Base-by-base conservation (phyloP, 2,329 filamentous ascomycete genomes). In the Claviceps sp. region DNA sequence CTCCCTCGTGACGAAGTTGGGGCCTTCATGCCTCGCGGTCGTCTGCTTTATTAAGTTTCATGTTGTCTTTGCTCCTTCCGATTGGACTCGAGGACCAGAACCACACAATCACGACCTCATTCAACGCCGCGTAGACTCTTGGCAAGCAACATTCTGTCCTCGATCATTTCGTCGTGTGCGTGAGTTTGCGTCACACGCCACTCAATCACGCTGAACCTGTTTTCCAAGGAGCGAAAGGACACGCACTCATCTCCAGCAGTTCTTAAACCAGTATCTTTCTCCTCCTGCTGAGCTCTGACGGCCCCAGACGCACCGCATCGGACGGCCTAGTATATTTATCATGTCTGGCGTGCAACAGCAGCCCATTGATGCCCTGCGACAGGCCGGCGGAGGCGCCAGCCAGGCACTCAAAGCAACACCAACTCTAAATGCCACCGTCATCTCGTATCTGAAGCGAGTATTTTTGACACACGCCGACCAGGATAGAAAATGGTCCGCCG, bases 371-470 rank as follows among this genome's bases (percentile, higher is more conserved):
- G 59, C 69, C 30, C 48, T 66, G 49, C 66, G 64, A 53, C 72
- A 74, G 55, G 73, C 73, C 11, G 75, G 74, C 52, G 75, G 74
- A 55, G 74, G 73, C 43, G 68, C 70, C 34, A 71, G 69, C 57
- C 69, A 68, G 43, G 64, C 69, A 48, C 60, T 68, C 22, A 69
- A 67, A 52, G 62, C 61, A 43, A 64, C 78, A 58, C 60, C 67
- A 41, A 63, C 68, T 22, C 54, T 80, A 44, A 69, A 70, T 56
- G 58, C 66, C 4, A 59, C 67, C 6, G 58, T 74, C 34, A 57
- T 73, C 40, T 57, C 62, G 7, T 70, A 76, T 51, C 65, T 80
- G 17, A 66, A 70, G 57, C 68, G 65, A 52, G 67, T 79, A 50
- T 80, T 74, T 62, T 60, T 68, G 41, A 60, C 64, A 19, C 70